These are phyloP conservation scores for Pichia heedii DNA, from an alignment of 805 yeast genomes.

Conservation along the genomic window DNA sequence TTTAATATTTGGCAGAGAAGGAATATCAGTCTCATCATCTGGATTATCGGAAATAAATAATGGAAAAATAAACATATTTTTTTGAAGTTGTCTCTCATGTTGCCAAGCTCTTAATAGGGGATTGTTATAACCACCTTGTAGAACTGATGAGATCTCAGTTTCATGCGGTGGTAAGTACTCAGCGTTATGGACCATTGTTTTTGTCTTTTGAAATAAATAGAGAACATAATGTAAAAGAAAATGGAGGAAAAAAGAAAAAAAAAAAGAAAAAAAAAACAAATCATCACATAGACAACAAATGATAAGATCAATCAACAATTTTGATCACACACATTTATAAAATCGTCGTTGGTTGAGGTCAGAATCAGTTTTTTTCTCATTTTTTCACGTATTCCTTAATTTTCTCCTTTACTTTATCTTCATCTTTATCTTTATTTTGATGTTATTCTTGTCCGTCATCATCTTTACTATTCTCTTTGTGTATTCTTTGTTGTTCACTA, in stretches of 20 bases:
- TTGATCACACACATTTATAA: too few relatives aligned
- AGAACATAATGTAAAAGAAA: too few relatives aligned
- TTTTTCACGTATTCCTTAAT: too few relatives aligned
- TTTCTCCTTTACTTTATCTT: too few relatives aligned
- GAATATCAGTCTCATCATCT: conserved; percentile 69
- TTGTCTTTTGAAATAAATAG: too few relatives aligned
- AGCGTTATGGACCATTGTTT: conserved; percentile 44
- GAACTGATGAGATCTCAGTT: conserved; percentile 60
- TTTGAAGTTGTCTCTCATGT: conserved; percentile 68
- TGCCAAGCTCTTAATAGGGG: conserved; percentile 91
- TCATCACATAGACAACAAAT: neutral
- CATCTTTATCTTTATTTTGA: too few relatives aligned
- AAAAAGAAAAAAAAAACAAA: neutral
- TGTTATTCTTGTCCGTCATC: too few relatives aligned
- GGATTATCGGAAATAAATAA: conserved; percentile 73
- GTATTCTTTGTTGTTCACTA: too few relatives aligned
- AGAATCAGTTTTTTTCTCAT: too few relatives aligned
- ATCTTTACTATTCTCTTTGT: too few relatives aligned
- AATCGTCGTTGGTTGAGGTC: too few relatives aligned
- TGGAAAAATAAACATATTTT: conserved; percentile 89
- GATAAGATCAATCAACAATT: too few relatives aligned
- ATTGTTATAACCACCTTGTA: conserved; percentile 93
- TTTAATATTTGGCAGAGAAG: conserved; percentile 79
- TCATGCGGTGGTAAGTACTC: conserved; percentile 52
- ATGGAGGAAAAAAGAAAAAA: neutral